Evolutionary conservation across 2,329 filamentous ascomycete species (phyloP).

Genomic region (Cadophora sp.): DNA sequence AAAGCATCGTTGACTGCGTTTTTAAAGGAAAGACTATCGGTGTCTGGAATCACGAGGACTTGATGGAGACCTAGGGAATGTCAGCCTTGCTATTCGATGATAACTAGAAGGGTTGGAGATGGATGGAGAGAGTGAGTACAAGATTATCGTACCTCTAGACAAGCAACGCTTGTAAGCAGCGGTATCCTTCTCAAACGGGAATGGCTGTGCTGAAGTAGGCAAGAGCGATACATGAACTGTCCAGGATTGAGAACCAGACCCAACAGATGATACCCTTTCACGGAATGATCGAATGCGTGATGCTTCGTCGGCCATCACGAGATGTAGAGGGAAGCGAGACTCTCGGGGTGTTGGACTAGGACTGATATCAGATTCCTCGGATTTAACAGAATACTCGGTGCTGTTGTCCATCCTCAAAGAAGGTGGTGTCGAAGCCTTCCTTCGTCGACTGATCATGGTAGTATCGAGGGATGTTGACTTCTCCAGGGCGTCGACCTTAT

Average conservation of each 20-base stretch:
- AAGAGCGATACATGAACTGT: conserved; percentile 66
- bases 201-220: conserved; percentile 58
- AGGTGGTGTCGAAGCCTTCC: conserved; percentile 42
- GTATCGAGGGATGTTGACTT: conserved; percentile 19
- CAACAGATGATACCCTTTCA: conserved; percentile 34
- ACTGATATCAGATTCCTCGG: conserved; percentile 21
- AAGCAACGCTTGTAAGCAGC: conserved; percentile 66
- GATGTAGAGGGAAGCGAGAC: conserved; percentile 22
- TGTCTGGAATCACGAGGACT: conserved; percentile 59
- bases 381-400: conserved; percentile 19
- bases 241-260: conserved; percentile 52
- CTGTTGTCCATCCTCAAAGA: conserved; percentile 24
- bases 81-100: background rate
- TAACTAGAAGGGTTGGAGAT: background rate
- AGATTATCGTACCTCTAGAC: conserved; percentile 52
- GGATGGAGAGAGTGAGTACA: background rate
- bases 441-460: conserved; percentile 32
- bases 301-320: conserved; percentile 29
- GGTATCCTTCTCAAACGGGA: conserved; percentile 68
- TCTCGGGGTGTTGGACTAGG: conserved; percentile 20
- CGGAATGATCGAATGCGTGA: conserved; percentile 36
- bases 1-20: conserved; percentile 58
- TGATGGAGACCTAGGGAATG: conserved; percentile 54
- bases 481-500: conserved; percentile 40
- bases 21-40: conserved; percentile 56